Conservation (phyloP, 148 eudicot species). For the Arbutus unedo region DNA sequence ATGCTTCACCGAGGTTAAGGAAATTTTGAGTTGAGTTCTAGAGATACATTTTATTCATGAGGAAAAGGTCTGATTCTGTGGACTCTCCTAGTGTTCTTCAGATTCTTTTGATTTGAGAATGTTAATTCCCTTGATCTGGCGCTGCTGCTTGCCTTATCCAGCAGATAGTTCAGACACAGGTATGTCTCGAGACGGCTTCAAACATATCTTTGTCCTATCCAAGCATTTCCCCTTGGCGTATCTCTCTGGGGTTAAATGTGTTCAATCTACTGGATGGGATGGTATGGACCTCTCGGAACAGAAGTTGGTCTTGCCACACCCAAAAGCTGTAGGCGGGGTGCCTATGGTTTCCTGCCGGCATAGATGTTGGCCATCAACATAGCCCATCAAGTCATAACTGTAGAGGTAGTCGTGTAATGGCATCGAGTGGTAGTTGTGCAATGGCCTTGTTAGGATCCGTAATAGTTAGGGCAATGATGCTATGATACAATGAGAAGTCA, state of each 20-base stretch:
- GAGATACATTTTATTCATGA: constrained; percentile 2
- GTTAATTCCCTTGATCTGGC: background rate
- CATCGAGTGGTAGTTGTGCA: too few species aligned
- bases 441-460: too few species aligned
- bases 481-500: background rate
- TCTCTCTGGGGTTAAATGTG: background rate
- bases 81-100: background rate
- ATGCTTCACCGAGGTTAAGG: background rate
- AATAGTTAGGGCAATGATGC: too few species aligned
- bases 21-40: constrained; percentile 8
- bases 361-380: too few species aligned
- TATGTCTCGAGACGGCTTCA: background rate
- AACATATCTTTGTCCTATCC: background rate
- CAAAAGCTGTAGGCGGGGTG: too few species aligned
- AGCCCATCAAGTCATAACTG: too few species aligned
- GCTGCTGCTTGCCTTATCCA: background rate
- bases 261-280: background rate
- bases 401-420: too few species aligned
- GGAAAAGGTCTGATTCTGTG: background rate
- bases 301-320: background rate
- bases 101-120: background rate
- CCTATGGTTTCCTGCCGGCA: too few species aligned
- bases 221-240: background rate
- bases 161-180: background rate
- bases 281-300: background rate